Evolutionary conservation across 768 basidiomycete genomes (phyloP).

Genomic region (Tricholoma matsutake): DNA sequence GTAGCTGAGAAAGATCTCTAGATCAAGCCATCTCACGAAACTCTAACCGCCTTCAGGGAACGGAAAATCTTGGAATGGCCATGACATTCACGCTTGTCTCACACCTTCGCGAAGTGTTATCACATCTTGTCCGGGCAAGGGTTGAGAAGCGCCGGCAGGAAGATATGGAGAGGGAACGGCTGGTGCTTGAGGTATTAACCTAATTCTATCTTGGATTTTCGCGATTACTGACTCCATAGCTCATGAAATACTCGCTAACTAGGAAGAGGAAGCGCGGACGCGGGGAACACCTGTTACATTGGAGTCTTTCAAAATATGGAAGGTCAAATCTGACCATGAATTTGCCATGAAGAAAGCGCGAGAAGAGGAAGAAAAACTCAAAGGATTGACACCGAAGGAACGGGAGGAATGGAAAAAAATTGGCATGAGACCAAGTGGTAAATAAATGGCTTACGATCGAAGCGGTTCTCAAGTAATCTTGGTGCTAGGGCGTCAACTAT

Average conservation of each 20-base stretch:
- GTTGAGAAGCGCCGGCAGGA: slow-evolving; percentile 53
- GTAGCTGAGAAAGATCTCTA: slow-evolving; percentile 18
- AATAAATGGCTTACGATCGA: slow-evolving; percentile 16
- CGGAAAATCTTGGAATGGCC: slow-evolving; percentile 90
- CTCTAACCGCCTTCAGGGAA: slow-evolving; percentile 46
- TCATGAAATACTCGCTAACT: slow-evolving; percentile 5
- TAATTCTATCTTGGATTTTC: not conserved
- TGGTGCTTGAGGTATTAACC: slow-evolving; percentile 67
- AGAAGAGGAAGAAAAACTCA: slow-evolving; percentile 77
- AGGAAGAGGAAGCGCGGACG: slow-evolving; percentile 87
- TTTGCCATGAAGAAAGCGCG: slow-evolving; percentile 50
- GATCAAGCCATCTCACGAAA: slow-evolving; percentile 3
- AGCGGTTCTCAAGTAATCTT: not conserved
- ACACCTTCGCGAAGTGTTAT: slow-evolving; percentile 76
- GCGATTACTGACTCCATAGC: not conserved
- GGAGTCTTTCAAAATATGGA: slow-evolving; percentile 81
- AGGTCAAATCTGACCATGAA: slow-evolving; percentile 74
- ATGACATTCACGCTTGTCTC: slow-evolving; percentile 97
- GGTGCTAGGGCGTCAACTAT: slow-evolving; percentile 82
- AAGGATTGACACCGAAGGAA: slow-evolving; percentile 71
- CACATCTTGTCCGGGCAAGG: slow-evolving; percentile 57
- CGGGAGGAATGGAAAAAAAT: slow-evolving; percentile 78
- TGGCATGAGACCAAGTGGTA: slow-evolving; percentile 65
- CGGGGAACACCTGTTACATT: slow-evolving; percentile 90
- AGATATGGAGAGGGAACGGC: slow-evolving; percentile 70